phyloP scores from a whole-genome alignment of 179 eudicot genomes.

The Silene noctiflora region DNA sequence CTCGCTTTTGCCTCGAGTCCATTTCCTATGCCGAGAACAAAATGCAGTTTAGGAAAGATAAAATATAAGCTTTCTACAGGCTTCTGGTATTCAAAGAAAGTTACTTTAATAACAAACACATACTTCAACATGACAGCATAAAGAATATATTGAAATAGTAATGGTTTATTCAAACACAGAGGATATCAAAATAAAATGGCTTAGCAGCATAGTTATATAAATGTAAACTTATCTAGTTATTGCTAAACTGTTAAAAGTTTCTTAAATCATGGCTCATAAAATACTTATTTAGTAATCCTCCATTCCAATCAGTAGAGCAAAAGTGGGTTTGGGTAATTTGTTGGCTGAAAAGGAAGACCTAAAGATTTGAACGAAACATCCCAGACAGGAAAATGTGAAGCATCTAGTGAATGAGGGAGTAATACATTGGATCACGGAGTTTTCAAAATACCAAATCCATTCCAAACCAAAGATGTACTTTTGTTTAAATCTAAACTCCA shows the following conservation, averaged over 20 bases:
- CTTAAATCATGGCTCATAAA: too few relatives aligned
- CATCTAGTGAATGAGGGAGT: too few relatives aligned
- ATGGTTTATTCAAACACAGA: background rate
- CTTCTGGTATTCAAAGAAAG: slow-evolving; percentile 4
- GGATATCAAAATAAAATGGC: background rate
- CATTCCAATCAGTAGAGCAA: too few relatives aligned
- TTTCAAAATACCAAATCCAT: background rate
- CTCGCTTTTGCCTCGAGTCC: slow-evolving; percentile 79
- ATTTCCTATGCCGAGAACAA: slow-evolving; percentile 55
- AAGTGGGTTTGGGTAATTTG: too few relatives aligned
- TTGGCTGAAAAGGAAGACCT: too few relatives aligned
- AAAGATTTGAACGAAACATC: too few relatives aligned
- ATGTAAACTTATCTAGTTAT: too few relatives aligned
- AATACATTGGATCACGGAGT: background rate
- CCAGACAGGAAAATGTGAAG: too few relatives aligned
- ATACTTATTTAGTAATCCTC: too few relatives aligned
- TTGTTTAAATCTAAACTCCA: background rate
- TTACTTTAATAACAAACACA: background rate
- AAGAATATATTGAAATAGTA: background rate
- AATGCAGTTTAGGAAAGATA: slow-evolving; percentile 3
- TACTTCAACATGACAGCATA: slow-evolving; percentile 6
- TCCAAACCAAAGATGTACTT: background rate
- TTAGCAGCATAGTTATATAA: background rate
- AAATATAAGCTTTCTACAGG: background rate
- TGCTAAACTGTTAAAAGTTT: too few relatives aligned